phyloP scores from a whole-genome alignment of 129 eudicot species.

The Escallonia rubra region DNA sequence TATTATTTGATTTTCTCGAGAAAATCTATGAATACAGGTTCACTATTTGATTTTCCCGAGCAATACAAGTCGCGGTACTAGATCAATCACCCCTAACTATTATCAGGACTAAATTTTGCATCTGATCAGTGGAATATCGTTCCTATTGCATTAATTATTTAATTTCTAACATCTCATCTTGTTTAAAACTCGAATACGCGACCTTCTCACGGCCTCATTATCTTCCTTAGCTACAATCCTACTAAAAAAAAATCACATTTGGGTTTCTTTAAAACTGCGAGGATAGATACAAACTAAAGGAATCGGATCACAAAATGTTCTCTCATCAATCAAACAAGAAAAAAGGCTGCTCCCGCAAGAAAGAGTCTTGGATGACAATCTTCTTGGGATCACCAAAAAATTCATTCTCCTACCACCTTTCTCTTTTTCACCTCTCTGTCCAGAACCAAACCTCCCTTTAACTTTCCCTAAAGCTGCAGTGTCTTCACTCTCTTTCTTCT shows the following conservation, averaged over 20 bases:
- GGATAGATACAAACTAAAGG: background rate
- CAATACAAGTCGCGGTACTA: no score
- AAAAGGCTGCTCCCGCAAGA: no score
- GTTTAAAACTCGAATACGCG: background rate
- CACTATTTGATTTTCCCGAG: no score
- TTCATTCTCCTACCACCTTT: background rate
- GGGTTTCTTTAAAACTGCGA: background rate
- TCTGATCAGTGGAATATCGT: no score
- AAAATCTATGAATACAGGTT: no score
- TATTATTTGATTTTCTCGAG: no score
- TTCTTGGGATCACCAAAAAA: background rate
- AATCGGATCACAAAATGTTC: no score
- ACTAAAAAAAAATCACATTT: background rate
- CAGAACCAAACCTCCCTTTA: background rate
- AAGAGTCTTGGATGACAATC: background rate
- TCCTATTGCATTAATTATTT: no score
- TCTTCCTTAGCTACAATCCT: background rate
- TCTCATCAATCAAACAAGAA: no score
- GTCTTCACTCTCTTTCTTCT: background rate
- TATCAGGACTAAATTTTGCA: no score
- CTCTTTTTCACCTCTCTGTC: background rate
- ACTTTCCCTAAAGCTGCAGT: background rate
- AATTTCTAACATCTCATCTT: no score
- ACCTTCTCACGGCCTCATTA: background rate
- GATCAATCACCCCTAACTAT: no score